Evolutionary conservation across 345 rosid species (phyloP).

Genomic region (Excoecaria cochinchinensis): DNA sequence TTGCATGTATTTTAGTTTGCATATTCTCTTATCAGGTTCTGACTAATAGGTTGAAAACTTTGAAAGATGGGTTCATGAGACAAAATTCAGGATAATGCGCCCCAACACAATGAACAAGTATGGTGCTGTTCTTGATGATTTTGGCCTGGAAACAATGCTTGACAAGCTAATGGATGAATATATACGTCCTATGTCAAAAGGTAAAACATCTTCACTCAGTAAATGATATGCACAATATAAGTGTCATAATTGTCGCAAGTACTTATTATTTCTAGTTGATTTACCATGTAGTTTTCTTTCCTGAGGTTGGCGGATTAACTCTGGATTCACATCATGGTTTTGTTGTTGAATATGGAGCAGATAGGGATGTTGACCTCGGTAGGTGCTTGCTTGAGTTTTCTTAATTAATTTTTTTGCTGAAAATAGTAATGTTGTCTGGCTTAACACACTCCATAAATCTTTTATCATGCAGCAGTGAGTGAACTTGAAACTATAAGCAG

Average conservation of each 20-base stretch:
- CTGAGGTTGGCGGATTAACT: slow-evolving; percentile 73
- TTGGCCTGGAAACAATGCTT: slow-evolving; percentile 83
- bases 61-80: slow-evolving; percentile 75
- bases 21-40: slow-evolving; percentile 48
- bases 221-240: background rate
- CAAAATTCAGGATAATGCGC: slow-evolving; percentile 74
- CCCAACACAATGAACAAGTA: slow-evolving; percentile 94
- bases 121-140: slow-evolving; percentile 93
- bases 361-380: slow-evolving; percentile 89
- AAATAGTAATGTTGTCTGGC: background rate
- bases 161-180: slow-evolving; percentile 68
- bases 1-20: slow-evolving; percentile 31
- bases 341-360: slow-evolving; percentile 83
- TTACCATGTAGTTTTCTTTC: slow-evolving; percentile 63
- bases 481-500: background rate
- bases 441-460: background rate
- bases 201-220: slow-evolving; percentile 26
- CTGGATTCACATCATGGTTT: slow-evolving; percentile 98
- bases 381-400: slow-evolving; percentile 31
- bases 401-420: background rate
- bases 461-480: background rate
- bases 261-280: slow-evolving; percentile 4
- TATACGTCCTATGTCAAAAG: slow-evolving; percentile 67
- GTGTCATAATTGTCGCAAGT: background rate
- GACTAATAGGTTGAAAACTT: slow-evolving; percentile 79